These are phyloP conservation scores for Prosopis cineraria DNA, from an alignment of 306 rosid species.

Conservation along the genomic window DNA sequence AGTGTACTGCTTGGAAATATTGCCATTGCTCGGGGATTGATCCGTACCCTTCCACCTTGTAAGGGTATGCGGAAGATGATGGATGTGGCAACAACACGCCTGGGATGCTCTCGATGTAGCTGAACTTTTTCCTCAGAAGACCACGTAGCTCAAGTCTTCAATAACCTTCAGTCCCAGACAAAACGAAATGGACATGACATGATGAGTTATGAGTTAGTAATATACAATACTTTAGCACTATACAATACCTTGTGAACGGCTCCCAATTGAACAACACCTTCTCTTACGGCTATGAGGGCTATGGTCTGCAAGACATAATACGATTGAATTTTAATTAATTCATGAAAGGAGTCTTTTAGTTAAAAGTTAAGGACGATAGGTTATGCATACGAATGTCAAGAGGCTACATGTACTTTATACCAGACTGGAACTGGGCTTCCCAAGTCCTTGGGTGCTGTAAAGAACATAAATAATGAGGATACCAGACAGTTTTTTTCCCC, in stretches of 20 bases:
- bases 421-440: constrained; percentile 99
- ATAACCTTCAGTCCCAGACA: constrained; percentile 52
- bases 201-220: no score
- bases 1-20: constrained; percentile 47
- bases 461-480: constrained; percentile 15
- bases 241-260: constrained; percentile 68
- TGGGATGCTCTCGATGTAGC: constrained; percentile 96
- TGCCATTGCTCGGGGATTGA: constrained; percentile 57
- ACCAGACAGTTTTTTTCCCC: neutral
- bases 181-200: neutral
- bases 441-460: constrained; percentile 97
- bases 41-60: constrained; percentile 45
- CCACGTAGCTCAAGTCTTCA: constrained; percentile 89
- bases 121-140: constrained; percentile 77
- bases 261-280: constrained; percentile 97
- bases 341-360: constrained; percentile 10
- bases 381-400: constrained; percentile 17
- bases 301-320: constrained; percentile 68
- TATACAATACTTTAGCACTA: neutral
- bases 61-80: constrained; percentile 65
- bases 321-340: neutral
- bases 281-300: constrained; percentile 94
- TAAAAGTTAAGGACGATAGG: neutral
- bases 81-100: constrained; percentile 98
- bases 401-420: constrained; percentile 72